phyloP scores from a whole-genome alignment of 768 basidiomycete species.

The Macrolepiota fuliginosa region DNA sequence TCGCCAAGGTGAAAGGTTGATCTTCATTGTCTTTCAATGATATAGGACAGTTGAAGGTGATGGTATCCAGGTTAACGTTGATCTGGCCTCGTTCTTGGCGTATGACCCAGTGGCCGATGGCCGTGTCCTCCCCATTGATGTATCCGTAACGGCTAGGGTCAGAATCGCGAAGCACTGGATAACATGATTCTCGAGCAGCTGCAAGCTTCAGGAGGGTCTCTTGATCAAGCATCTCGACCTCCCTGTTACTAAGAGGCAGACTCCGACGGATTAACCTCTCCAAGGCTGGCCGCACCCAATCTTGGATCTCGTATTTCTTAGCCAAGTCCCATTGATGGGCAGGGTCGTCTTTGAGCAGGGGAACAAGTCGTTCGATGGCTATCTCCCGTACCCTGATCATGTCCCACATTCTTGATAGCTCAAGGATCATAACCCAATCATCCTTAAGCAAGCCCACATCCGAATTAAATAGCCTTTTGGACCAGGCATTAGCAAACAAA shows the following conservation, averaged over 20 bases:
- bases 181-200: conserved; percentile 3
- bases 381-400: conserved; percentile 26
- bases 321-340: conserved; percentile 30
- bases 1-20: neutral
- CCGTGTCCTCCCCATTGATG: neutral
- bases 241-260: neutral
- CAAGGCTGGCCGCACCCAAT: conserved; percentile 21
- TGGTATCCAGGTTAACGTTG: neutral
- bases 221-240: neutral
- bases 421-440: conserved; percentile 37
- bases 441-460: conserved; percentile 12
- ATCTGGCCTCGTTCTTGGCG: neutral
- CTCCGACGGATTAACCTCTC: neutral
- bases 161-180: neutral
- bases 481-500: neutral
- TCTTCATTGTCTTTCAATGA: neutral
- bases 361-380: conserved; percentile 26
- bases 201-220: neutral
- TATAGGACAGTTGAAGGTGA: neutral
- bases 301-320: conserved; percentile 27
- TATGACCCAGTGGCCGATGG: neutral
- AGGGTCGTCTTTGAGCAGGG: conserved; percentile 14
- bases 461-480: neutral
- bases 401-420: conserved; percentile 37
- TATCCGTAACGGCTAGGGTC: neutral